These are phyloP conservation scores for Colletotrichum gigasporum DNA, from an alignment of 2,329 filamentous ascomycete species.

Conservation along the genomic window DNA sequence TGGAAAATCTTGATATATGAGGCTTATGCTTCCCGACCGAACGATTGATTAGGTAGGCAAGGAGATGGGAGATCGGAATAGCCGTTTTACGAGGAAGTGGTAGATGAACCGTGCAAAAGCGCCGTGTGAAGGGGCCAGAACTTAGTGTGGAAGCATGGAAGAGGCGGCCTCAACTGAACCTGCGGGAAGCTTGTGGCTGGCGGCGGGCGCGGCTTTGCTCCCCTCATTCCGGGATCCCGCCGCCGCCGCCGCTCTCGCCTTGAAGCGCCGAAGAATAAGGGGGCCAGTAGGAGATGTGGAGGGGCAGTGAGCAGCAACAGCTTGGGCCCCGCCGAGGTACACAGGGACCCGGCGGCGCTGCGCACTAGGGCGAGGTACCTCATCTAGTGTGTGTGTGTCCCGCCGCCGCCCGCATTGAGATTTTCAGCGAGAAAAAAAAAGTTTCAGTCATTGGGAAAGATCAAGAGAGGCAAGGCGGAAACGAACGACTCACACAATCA, in stretches of 20 bases:
- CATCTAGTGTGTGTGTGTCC: conserved; percentile 2
- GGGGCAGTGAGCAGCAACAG: background rate
- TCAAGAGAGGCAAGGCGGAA: background rate
- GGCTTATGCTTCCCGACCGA: conserved; percentile 8
- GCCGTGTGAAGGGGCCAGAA: no score
- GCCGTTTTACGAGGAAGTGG: conserved; percentile 23
- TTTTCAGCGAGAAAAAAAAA: conserved; percentile 14
- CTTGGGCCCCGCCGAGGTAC: conserved; percentile 26
- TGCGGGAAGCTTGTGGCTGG: conserved; percentile 7
- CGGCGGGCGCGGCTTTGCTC: conserved; percentile 14
- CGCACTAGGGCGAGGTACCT: background rate
- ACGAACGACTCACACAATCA: conserved; percentile 19
- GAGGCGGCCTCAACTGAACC: conserved; percentile 2
- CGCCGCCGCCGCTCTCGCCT: background rate
- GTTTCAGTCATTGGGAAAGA: background rate
- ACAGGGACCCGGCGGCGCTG: conserved; percentile 5
- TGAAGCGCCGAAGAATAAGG: background rate
- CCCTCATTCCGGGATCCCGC: conserved; percentile 9
- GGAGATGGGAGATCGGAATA: no score
- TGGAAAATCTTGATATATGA: conserved; percentile 6
- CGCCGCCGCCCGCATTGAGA: conserved; percentile 7
- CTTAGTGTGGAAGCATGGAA: background rate
- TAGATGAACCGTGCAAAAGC: no score
- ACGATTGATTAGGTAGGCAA: no score
- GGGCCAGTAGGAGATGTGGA: background rate